phyloP scores from a whole-genome alignment of 768 basidiomycete genomes.

The Mycena filopes region DNA sequence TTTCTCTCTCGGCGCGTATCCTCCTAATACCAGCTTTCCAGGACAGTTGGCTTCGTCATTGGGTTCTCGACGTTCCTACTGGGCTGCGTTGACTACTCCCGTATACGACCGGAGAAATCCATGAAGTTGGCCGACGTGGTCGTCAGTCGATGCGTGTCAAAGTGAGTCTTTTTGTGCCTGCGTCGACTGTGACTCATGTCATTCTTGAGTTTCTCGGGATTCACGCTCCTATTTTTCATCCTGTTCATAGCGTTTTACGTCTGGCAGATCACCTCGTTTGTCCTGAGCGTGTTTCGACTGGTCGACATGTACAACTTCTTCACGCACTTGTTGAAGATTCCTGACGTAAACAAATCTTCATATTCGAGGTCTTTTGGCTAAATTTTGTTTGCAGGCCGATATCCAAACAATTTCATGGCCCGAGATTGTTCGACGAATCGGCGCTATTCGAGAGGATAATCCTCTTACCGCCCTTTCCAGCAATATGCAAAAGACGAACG shows the following conservation, averaged over 20 bases:
- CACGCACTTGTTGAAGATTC: conserved; percentile 91
- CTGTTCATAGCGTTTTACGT: conserved; percentile 88
- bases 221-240: conserved; percentile 85
- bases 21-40: conserved; percentile 51
- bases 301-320: conserved; percentile 97
- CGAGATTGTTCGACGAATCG: conserved; percentile 91
- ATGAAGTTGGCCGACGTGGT: conserved; percentile 84
- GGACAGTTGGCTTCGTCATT: conserved; percentile 98
- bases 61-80: conserved; percentile 97
- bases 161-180: conserved; percentile 57
- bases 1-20: conserved; percentile 28
- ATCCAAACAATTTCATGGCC: conserved; percentile 99
- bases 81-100: conserved; percentile 94
- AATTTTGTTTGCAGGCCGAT: conserved; percentile 72
- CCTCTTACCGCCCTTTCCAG: conserved; percentile 90
- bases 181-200: conserved; percentile 7
- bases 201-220: conserved; percentile 77
- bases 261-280: conserved; percentile 88
- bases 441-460: conserved; percentile 90
- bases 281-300: conserved; percentile 78
- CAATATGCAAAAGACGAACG: conserved; percentile 59
- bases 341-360: conserved; percentile 76
- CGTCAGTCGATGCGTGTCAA: conserved; percentile 84
- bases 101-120: conserved; percentile 72
- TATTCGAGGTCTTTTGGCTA: conserved; percentile 5